Evolutionary conservation across 768 basidiomycete species (phyloP).

Genomic region (Xerocomellus chrysenteron): DNA sequence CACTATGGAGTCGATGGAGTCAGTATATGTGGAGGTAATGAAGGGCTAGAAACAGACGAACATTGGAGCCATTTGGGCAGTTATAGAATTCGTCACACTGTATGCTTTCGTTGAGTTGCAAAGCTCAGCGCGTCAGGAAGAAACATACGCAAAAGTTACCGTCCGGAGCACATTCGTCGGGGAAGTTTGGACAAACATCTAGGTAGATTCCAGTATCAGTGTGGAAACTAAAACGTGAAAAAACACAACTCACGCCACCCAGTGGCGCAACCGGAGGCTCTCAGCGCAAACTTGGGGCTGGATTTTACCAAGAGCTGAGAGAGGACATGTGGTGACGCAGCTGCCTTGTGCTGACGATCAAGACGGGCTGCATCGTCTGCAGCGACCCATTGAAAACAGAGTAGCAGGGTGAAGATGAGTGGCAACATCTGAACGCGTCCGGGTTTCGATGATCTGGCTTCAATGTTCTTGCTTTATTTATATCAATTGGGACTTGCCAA

Average conservation of each 20-base stretch:
- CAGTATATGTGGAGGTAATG: background rate
- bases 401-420: conserved; percentile 10
- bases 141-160: conserved; percentile 22
- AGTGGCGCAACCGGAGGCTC: conserved; percentile 8
- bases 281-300: conserved; percentile 5
- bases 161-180: conserved; percentile 14
- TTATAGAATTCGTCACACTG: conserved; percentile 9
- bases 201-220: background rate
- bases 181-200: conserved; percentile 23
- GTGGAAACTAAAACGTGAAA: background rate
- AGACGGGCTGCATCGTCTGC: background rate
- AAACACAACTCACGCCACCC: conserved; percentile 13
- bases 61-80: conserved; percentile 16
- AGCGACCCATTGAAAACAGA: conserved; percentile 7
- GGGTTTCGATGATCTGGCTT: background rate
- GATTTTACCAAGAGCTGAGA: conserved; percentile 12
- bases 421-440: conserved; percentile 5
- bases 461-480: background rate
- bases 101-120: background rate
- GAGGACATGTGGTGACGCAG: background rate
- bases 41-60: conserved; percentile 2
- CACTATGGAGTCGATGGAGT: conserved; percentile 10
- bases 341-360: conserved; percentile 2
- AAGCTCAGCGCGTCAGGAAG: too few relatives aligned
- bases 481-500: background rate